Evolutionary conservation across 805 yeast species (phyloP).

Genomic region (Saturnispora hagleri): DNA sequence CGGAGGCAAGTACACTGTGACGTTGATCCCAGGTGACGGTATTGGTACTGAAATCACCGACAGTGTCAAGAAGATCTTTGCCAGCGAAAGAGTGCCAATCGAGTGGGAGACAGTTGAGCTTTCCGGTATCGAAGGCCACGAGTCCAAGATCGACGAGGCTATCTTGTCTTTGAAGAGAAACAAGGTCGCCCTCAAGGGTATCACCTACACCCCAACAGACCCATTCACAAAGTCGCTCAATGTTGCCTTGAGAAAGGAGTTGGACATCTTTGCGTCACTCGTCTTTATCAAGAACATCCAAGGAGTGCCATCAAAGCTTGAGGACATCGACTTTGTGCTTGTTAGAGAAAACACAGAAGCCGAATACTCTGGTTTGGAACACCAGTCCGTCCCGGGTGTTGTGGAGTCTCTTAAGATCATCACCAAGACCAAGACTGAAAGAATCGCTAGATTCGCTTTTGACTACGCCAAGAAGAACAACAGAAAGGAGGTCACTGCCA

Average conservation of each 20-base stretch:
- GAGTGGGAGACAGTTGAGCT: slow-evolving; percentile 86
- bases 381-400: slow-evolving; percentile 94
- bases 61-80: slow-evolving; percentile 84
- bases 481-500: slow-evolving; percentile 90
- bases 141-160: slow-evolving; percentile 62
- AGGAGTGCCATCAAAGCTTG: slow-evolving; percentile 85
- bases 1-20: slow-evolving; percentile 91
- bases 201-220: slow-evolving; percentile 82
- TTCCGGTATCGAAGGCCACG: slow-evolving; percentile 41
- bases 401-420: slow-evolving; percentile 94
- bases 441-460: slow-evolving; percentile 95
- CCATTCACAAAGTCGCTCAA: slow-evolving; percentile 76
- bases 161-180: slow-evolving; percentile 88
- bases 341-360: slow-evolving; percentile 99
- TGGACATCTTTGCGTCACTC: slow-evolving; percentile 90
- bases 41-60: slow-evolving; percentile 93
- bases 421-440: slow-evolving; percentile 90
- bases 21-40: slow-evolving; percentile 97
- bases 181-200: slow-evolving; percentile 95
- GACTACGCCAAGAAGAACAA: slow-evolving; percentile 90
- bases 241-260: slow-evolving; percentile 93
- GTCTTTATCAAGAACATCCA: slow-evolving; percentile 91
- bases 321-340: slow-evolving; percentile 83
- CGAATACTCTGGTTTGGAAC: slow-evolving; percentile 97
- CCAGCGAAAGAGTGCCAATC: slow-evolving; percentile 80